Evolutionary conservation across 2,329 filamentous ascomycete species (phyloP).

Genomic region (Neopestalotiopsis rosae): DNA sequence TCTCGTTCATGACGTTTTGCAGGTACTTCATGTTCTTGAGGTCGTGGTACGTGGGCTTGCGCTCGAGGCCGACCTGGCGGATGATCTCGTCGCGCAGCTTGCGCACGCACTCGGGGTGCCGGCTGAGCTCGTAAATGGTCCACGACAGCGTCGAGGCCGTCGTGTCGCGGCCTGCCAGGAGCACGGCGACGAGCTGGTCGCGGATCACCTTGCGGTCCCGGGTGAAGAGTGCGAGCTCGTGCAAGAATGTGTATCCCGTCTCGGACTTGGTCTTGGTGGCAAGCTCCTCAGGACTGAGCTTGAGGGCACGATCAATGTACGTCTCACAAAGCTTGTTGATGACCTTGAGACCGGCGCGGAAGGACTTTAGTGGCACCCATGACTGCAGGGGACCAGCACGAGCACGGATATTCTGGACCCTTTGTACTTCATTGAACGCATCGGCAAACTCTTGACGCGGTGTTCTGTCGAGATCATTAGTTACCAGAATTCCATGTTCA

Average conservation of each 20-base stretch:
- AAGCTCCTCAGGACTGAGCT: conserved; percentile 73
- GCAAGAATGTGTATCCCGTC: conserved; percentile 80
- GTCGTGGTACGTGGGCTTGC: conserved; percentile 74
- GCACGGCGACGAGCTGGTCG: conserved; percentile 82
- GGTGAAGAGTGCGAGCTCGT: conserved; percentile 83
- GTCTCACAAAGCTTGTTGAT: conserved; percentile 79
- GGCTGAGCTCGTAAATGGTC: conserved; percentile 81
- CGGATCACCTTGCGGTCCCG: conserved; percentile 74
- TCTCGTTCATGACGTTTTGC: conserved; percentile 75
- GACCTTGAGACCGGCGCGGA: conserved; percentile 66
- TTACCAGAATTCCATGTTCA: neutral
- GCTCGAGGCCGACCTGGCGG: conserved; percentile 65
- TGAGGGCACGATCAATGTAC: conserved; percentile 78
- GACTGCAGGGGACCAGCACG: conserved; percentile 67
- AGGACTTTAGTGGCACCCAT: conserved; percentile 68
- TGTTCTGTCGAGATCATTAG: conserved; percentile 43
- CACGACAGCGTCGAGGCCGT: conserved; percentile 84
- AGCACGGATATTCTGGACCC: conserved; percentile 70
- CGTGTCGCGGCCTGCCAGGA: conserved; percentile 87
- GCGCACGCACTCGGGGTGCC: conserved; percentile 68
- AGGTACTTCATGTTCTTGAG: conserved; percentile 90
- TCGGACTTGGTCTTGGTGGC: conserved; percentile 75
- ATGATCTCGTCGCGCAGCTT: conserved; percentile 78
- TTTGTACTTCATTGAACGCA: conserved; percentile 81
- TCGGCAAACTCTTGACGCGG: conserved; percentile 74